Percentiles rank a stretch among this genome's conserved stretches.
phyloP scores from a whole-genome alignment of 441 rosid genomes.

The Populus hybrid region DNA sequence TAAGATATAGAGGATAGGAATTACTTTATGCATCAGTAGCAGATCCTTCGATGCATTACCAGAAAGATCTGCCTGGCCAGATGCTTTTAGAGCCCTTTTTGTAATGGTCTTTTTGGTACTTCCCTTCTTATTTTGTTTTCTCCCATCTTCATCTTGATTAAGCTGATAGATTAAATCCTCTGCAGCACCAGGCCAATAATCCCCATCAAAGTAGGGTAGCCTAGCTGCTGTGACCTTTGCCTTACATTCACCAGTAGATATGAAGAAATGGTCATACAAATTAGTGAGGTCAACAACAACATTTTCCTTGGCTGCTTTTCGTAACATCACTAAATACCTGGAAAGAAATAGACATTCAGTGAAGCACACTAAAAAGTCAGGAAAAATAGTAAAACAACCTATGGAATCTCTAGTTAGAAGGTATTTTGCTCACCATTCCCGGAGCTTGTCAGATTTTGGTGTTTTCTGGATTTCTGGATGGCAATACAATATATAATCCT shows the following conservation, averaged over 20 bases:
- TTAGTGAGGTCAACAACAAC: slow-evolving; percentile 90
- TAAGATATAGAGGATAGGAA: slow-evolving; percentile 21
- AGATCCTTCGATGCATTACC: slow-evolving; percentile 96
- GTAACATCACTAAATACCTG: slow-evolving; percentile 94
- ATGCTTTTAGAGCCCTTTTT: slow-evolving; percentile 96
- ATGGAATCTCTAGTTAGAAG: not conserved
- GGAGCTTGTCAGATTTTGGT: slow-evolving; percentile 96
- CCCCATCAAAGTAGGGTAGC: slow-evolving; percentile 99
- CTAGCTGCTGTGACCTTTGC: slow-evolving; percentile 97
- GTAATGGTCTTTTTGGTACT: slow-evolving; percentile 78
- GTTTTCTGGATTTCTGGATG: slow-evolving; percentile 99
- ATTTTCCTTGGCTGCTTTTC: slow-evolving; percentile 85
- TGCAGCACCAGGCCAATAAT: slow-evolving; percentile 99
- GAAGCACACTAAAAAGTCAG: slow-evolving; percentile 10
- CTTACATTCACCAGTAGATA: slow-evolving; percentile 78
- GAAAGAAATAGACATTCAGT: slow-evolving; percentile 21
- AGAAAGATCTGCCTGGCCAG: slow-evolving; percentile 96
- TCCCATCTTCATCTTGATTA: slow-evolving; percentile 96
- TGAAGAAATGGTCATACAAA: slow-evolving; percentile 91
- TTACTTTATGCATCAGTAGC: slow-evolving; percentile 93
- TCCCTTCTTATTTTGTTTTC: slow-evolving; percentile 92
- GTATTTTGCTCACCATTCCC: slow-evolving; percentile 79
- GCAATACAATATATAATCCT: slow-evolving; percentile 96
- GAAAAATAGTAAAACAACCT: not conserved
- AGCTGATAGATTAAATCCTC: slow-evolving; percentile 95